These are phyloP conservation scores for Mrakia hoshinonis DNA, from an alignment of 768 basidiomycete genomes.

Conservation along the genomic window DNA sequence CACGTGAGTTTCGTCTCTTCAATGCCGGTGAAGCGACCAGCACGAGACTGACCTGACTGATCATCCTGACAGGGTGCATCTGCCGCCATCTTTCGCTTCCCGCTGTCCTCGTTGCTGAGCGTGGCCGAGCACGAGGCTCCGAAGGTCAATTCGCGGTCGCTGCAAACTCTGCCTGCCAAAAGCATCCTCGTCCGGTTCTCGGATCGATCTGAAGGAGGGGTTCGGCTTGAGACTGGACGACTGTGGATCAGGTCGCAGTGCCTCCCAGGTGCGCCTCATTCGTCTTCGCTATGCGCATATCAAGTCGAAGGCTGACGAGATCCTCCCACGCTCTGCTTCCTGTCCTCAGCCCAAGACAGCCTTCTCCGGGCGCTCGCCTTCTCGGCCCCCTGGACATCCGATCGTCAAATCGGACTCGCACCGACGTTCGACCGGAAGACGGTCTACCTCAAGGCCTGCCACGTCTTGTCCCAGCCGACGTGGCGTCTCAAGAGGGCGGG, in stretches of 20 bases:
- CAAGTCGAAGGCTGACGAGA: neutral
- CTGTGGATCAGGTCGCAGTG: neutral
- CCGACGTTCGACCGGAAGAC: neutral
- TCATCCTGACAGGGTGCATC: neutral
- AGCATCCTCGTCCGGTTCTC: conserved; percentile 1
- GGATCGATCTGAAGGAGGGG: conserved; percentile 1
- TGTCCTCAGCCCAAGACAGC: neutral
- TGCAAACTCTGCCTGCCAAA: neutral
- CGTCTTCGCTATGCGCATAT: neutral
- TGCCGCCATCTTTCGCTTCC: neutral
- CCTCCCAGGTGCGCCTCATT: neutral
- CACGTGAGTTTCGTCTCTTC: neutral
- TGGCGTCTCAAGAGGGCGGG: neutral
- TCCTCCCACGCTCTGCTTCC: neutral
- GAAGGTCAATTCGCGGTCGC: neutral
- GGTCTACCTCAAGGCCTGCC: neutral
- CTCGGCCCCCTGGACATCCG: neutral
- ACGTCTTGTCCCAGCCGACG: neutral
- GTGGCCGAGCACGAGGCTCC: neutral
- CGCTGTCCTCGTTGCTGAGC: neutral
- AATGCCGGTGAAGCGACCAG: no score
- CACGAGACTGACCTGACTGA: neutral
- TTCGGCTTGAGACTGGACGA: neutral
- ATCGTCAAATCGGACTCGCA: neutral
- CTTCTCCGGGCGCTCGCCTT: neutral